Base-by-base conservation (phyloP, 1,284 basidiomycete genomes). In the Coniophora puteana region DNA sequence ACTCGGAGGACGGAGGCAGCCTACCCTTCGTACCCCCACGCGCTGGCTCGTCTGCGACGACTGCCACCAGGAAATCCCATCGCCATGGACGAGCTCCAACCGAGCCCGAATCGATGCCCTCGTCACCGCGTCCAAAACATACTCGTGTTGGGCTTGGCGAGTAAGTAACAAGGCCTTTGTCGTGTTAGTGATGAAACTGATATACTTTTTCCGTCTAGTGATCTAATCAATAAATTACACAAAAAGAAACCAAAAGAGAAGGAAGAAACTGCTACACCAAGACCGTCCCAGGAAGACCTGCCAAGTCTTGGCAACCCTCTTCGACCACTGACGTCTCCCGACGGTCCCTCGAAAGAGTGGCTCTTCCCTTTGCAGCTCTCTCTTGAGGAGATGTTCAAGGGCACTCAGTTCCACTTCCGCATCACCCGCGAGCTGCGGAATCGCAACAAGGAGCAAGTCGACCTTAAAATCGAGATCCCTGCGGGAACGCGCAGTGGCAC, bases 321-420 rank as follows among this genome's bases (percentile, higher is more conserved):
- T 27, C 59, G 51, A 30, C 63, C 69, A n/a, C 61, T 71, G 46
- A 57, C 61, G 24, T 45, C 60, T 45, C 62, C 49, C 55, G 51
- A 57, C 47, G 57, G 52, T 41, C 45, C 42, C 32, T 60, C 59
- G 38, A 69, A 66, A 43, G 70, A 76, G 52, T 82, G 78, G 78
- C 64, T 71, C 18, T 83, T 80, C 58, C 83, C 86, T 0, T 76
- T 96, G 17, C 76, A 80, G 12, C 63, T 93, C 47, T 74, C 86
- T 1, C 78, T 96, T 8, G 89, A 94, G 54, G 92, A 96, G 49
- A 72, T 96, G 36, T 93, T 88, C 69, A 75, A 70, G 45, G 92
- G 93, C 37, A 80, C 80, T 25, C 80, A 78, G 24, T 91, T 89
- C 63, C 80, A 78, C 49, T 83, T 94, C 53, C 83, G 86, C 56